Base-by-base conservation (phyloP, 1,284 basidiomycete genomes). In the Ceraceosorus guamensis region DNA sequence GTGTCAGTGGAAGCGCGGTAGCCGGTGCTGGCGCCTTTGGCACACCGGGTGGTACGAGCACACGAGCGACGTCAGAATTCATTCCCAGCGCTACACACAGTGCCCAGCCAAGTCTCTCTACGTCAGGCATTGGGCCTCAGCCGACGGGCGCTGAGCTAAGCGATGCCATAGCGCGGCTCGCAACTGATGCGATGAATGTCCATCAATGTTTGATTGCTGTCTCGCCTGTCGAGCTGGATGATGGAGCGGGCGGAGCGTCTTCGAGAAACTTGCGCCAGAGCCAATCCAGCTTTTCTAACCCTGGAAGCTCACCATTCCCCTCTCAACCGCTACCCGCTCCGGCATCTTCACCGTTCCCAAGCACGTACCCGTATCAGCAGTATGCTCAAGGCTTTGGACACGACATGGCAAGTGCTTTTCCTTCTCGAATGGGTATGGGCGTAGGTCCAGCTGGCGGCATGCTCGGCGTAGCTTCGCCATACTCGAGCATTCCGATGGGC, bases 141-240 rank as follows among this genome's bases (percentile, higher is more conserved):
- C 57, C 60, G 53, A 66, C 65, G 55, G 55, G 50, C 51, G 62
- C 60, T n/a, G 68, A 72, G 41, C 57, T 70, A 4, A 56, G 53
- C 32, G 63, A 71, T 18, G 57, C 68, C 1, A 66, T 70, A 16
- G 61, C 63, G 44, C 60, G 60, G 43, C 66, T 74, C 44, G 65
- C 62, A 50, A 52, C 55, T 24, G 66, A 71, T 37, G 65, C 66
- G 47, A 74, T 74, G 71, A 55, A 57, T 41, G 60, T 55, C 6
- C 68, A 73, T 47, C 69, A 71, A n/a, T 71, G 68, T 46, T 57
- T 70, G 3, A 65, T 74, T 18, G 58, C 62, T 10, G 67, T 66
- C 48, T 60, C 64, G n/a, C 59, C 66, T 2, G 64, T 65, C 14
- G 33, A 48, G 52, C 61, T 62, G 32, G 68, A 67, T 37, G 52